These are phyloP conservation scores for Pythium oligandrum DNA, from an alignment of 352 stramenopile genomes.

Conservation along the genomic window DNA sequence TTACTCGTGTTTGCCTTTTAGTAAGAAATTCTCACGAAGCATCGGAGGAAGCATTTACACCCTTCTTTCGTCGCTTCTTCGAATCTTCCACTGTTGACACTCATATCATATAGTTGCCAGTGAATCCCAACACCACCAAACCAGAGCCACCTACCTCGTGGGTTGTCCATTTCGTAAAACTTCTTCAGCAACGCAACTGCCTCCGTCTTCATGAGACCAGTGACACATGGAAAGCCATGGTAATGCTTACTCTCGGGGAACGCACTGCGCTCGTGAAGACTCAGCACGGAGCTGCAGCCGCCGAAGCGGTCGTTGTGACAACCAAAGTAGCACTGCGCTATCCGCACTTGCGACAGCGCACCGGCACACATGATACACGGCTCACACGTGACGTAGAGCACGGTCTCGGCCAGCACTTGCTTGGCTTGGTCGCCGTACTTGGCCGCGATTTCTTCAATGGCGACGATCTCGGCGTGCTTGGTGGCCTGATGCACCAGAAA, in stretches of 20 bases:
- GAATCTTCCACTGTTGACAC: conserved; percentile 56
- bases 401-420: conserved; percentile 49
- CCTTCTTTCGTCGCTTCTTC: conserved; percentile 76
- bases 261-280: conserved; percentile 51
- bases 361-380: conserved; percentile 94
- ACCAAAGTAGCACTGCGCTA: conserved; percentile 84
- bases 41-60: background rate
- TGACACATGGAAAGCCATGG: conserved; percentile 52
- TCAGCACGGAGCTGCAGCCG: conserved; percentile 88
- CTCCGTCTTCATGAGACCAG: conserved; percentile 80
- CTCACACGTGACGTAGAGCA: conserved; percentile 90
- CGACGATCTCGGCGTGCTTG: conserved; percentile 89
- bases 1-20: no score
- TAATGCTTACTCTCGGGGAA: conserved; percentile 44
- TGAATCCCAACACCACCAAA: no score
- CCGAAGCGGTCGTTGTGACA: conserved; percentile 93
- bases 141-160: conserved; percentile 40
- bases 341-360: conserved; percentile 74
- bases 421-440: conserved; percentile 32
- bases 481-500: conserved; percentile 46
- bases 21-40: no score
- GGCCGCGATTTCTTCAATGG: conserved; percentile 76
- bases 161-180: conserved; percentile 90
- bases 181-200: conserved; percentile 77
- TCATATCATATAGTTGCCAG: background rate